These are phyloP conservation scores for Tolypocladium ovalisporum DNA, from an alignment of 2,329 filamentous ascomycete genomes.

Conservation along the genomic window DNA sequence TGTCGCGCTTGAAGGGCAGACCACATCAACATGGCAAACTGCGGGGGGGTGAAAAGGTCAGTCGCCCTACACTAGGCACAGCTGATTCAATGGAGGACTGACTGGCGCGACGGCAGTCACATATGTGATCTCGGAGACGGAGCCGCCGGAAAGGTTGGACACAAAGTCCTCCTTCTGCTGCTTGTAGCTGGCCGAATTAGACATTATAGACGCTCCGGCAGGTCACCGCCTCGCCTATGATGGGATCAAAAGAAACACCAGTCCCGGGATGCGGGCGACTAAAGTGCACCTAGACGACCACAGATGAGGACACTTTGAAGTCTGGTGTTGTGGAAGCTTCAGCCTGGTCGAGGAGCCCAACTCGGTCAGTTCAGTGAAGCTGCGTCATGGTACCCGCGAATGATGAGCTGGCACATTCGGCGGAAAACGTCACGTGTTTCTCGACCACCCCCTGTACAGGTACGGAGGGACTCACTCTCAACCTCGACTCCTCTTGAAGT, in stretches of 20 bases:
- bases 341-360: not conserved
- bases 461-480: too few relatives aligned
- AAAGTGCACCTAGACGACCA: not conserved
- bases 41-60: slow-evolving; percentile 5
- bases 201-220: slow-evolving; percentile 16
- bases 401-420: not conserved
- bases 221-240: not conserved
- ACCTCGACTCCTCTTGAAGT: too few relatives aligned
- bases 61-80: not conserved
- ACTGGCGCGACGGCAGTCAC: slow-evolving; percentile 82
- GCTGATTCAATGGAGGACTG: slow-evolving; percentile 12
- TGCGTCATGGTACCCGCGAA: not conserved
- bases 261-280: too few relatives aligned
- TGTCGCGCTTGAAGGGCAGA: slow-evolving; percentile 76
- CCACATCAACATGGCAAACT: slow-evolving; percentile 81
- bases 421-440: not conserved
- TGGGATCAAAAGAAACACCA: not conserved
- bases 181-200: slow-evolving; percentile 58
- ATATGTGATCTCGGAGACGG: slow-evolving; percentile 74
- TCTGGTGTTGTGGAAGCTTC: not conserved
- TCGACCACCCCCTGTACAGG: too few relatives aligned
- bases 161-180: slow-evolving; percentile 91
- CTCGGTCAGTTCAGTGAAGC: not conserved
- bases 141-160: slow-evolving; percentile 76
- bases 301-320: not conserved